Percentiles rank a stretch among this genome's conserved stretches.
Conservation (phyloP, 1,139 yeast species). For the Magnusiomyces paraingens region DNA sequence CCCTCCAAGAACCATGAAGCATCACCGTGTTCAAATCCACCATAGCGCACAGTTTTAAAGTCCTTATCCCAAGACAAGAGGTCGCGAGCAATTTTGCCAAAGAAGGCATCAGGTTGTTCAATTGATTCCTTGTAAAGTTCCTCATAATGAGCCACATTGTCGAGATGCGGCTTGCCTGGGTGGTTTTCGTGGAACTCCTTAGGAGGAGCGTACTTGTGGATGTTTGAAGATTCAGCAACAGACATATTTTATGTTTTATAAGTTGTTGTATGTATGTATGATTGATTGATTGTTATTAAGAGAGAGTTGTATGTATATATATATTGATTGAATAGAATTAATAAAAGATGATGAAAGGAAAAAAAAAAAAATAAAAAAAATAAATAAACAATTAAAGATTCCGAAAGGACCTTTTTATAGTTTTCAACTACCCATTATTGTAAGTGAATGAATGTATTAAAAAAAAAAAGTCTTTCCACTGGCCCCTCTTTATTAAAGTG, state of each 20-base stretch:
- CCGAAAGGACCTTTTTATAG: conserved; percentile 1
- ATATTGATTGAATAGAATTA: neutral
- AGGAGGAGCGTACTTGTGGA: conserved; percentile 43
- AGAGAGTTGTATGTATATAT: neutral
- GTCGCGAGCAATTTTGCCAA: conserved; percentile 75
- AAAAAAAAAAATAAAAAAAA: neutral
- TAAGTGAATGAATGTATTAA: too few relatives aligned
- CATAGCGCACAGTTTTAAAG: conserved; percentile 60
- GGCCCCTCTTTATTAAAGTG: too few relatives aligned
- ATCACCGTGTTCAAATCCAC: conserved; percentile 73
- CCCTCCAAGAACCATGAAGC: conserved; percentile 93
- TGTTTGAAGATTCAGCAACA: conserved; percentile 27
- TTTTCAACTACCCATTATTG: too few relatives aligned
- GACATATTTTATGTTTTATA: conserved; percentile 6
- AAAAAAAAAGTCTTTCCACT: too few relatives aligned
- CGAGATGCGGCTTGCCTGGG: conserved; percentile 35
- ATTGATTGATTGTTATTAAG: neutral
- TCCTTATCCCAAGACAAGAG: conserved; percentile 80
- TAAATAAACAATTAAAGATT: neutral
- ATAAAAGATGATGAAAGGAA: neutral
- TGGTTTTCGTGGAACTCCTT: conserved; percentile 42
- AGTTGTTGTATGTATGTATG: neutral
- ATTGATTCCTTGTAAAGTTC: conserved; percentile 72
- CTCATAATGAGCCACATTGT: conserved; percentile 59
- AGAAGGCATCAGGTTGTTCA: conserved; percentile 74